Base-by-base conservation (phyloP, 179 eudicot species). In the Amaranthus tricolor region DNA sequence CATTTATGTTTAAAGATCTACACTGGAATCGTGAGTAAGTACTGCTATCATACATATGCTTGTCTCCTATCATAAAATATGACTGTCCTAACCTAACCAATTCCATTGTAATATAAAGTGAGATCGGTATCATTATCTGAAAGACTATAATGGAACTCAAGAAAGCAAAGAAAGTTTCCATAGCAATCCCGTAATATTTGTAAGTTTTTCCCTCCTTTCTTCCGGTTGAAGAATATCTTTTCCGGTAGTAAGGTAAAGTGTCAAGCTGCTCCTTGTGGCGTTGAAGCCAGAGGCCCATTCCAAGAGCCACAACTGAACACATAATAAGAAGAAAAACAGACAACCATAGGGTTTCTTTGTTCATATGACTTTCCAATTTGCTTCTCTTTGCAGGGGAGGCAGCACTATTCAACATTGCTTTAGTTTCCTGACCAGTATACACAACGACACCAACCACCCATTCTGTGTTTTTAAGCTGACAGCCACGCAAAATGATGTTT, bases 91-190 rank as follows among this genome's bases (percentile, higher is more conserved):
- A 77, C 66, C 98, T 88, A 77, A 94, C 97, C 89, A 94, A 82
- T 88, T 94, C 98, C 97, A 94, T 92, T 14, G 97, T 90, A 75
- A 94, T 94, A 75, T 94, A 94, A 6, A 94, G 91, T 62, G 97
- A 87, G 64, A 94, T 94, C 16, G 98, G 98, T 78, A 94, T 94
- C 98, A 94, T 94, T 65, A 94, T 94, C 89, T 94, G 98, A 74
- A 94, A 94, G 70, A 94, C 97, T 71, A 94, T 94, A 72, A 94
- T 74, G 66, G 97, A 94, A 80, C 97, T 94, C 87, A 94, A 84
- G 77, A 94, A 94, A 59, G 98, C 85, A 84, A 94, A 88, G 71
- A 94, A 90, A 21, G 94, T 86, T 81, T 94, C 98, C 97, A 92
- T 84, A 6, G 96, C 85, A 74, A 92, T 85, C 75, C 97, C 96